Percentiles rank a stretch among this genome's conserved stretches.
These are phyloP conservation scores for Melanomma pulvis-pyrius DNA, from an alignment of 495 filamentous ascomycete genomes.

Conservation along the genomic window DNA sequence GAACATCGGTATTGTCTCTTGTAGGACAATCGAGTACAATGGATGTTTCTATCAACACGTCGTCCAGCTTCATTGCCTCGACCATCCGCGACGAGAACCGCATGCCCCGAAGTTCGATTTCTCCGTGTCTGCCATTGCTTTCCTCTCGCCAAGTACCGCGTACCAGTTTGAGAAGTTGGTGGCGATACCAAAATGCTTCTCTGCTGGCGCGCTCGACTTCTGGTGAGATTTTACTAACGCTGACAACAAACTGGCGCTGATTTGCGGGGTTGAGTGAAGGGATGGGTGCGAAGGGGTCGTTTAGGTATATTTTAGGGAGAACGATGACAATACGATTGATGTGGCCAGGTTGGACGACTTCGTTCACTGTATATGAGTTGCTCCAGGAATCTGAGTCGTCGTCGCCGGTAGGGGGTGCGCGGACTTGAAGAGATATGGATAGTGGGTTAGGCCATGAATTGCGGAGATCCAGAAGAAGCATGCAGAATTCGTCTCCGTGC, in stretches of 20 bases:
- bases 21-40: constrained; percentile 44
- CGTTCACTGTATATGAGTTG: constrained; percentile 53
- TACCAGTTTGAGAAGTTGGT: constrained; percentile 74
- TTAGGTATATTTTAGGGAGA: constrained; percentile 73
- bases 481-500: constrained; percentile 66
- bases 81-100: constrained; percentile 78
- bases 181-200: constrained; percentile 91
- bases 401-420: not conserved
- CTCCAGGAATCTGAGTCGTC: constrained; percentile 14
- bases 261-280: constrained; percentile 76
- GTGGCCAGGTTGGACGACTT: constrained; percentile 76
- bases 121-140: constrained; percentile 61
- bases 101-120: constrained; percentile 73
- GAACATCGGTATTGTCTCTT: constrained; percentile 35
- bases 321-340: constrained; percentile 75
- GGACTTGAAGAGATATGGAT: constrained; percentile 58
- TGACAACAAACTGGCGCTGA: constrained; percentile 87
- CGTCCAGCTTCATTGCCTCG: constrained; percentile 78
- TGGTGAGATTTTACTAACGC: constrained; percentile 72
- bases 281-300: constrained; percentile 75
- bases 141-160: constrained; percentile 71
- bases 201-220: constrained; percentile 76
- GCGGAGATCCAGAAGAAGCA: constrained; percentile 79
- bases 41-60: constrained; percentile 69
- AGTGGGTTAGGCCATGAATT: constrained; percentile 86